Evolutionary conservation across 768 basidiomycete genomes (phyloP).

Genomic region (Suillus bovinus): DNA sequence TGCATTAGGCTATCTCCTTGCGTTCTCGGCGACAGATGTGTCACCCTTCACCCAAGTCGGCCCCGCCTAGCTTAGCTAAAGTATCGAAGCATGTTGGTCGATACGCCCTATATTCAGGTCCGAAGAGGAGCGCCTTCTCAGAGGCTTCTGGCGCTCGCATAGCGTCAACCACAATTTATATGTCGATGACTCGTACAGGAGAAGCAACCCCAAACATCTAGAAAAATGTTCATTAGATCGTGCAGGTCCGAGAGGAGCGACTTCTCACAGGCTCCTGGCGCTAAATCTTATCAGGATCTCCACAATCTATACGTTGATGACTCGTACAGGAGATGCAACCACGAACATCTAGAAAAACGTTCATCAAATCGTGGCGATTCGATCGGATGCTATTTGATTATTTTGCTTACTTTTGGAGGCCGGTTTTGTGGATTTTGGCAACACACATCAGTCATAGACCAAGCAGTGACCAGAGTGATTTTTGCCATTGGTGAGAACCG

Average conservation of each 20-base stretch:
- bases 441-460: not conserved
- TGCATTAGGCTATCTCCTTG: not conserved
- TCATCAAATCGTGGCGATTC: conserved; percentile 17
- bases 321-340: conserved; percentile 15
- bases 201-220: conserved; percentile 13
- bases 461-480: conserved; percentile 26
- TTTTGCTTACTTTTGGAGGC: conserved; percentile 13
- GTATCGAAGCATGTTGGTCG: not conserved
- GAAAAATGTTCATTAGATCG: too few species aligned
- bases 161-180: conserved; percentile 12
- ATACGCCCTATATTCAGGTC: too few species aligned
- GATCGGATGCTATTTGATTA: conserved; percentile 15
- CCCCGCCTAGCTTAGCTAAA: conserved; percentile 6
- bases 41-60: conserved; percentile 1
- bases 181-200: conserved; percentile 2
- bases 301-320: not conserved
- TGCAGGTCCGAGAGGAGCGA: too few species aligned
- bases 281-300: not conserved
- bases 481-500: conserved; percentile 8
- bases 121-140: conserved; percentile 19
- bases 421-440: not conserved
- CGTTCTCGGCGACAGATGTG: not conserved
- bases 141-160: conserved; percentile 1
- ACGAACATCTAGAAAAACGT: conserved; percentile 4
- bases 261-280: too few species aligned